Conservation (phyloP, 2,329 filamentous ascomycete genomes). For the Clarireedia paspali region DNA sequence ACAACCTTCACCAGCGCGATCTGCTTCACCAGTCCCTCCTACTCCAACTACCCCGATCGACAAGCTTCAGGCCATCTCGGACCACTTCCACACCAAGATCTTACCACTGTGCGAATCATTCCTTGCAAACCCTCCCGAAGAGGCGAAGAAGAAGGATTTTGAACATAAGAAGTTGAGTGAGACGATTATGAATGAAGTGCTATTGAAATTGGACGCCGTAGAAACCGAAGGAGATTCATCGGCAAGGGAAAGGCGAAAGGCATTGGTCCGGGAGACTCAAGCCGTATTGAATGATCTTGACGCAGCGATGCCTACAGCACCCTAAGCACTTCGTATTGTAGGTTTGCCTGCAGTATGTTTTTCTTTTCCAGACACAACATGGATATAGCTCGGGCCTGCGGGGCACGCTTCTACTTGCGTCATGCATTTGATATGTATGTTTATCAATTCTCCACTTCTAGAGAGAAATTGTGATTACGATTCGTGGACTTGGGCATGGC, state of each 20-base stretch:
- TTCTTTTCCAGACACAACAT: background rate
- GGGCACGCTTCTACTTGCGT: background rate
- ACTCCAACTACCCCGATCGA: conserved; percentile 42
- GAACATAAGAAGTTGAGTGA: conserved; percentile 71
- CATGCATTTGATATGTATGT: conserved; percentile 2
- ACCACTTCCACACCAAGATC: conserved; percentile 56
- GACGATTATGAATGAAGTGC: conserved; percentile 65
- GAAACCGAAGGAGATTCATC: conserved; percentile 64
- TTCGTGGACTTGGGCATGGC: conserved; percentile 12
- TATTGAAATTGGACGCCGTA: conserved; percentile 70
- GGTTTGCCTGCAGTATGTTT: too few relatives aligned
- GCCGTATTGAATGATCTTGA: conserved; percentile 59
- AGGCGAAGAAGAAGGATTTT: conserved; percentile 60
- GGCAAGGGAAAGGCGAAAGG: conserved; percentile 59
- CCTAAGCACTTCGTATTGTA: background rate
- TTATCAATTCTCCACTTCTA: background rate
- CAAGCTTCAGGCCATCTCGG: conserved; percentile 59
- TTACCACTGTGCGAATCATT: conserved; percentile 59
- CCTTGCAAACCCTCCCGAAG: conserved; percentile 52
- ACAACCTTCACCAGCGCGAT: conserved; percentile 22
- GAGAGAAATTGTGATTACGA: background rate
- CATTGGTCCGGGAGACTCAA: conserved; percentile 65
- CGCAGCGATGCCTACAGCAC: conserved; percentile 9
- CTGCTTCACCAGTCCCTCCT: conserved; percentile 22
- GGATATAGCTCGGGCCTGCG: background rate